Conservation (phyloP, 1,284 basidiomycete species). For the Takashimella tepidaria region DNA sequence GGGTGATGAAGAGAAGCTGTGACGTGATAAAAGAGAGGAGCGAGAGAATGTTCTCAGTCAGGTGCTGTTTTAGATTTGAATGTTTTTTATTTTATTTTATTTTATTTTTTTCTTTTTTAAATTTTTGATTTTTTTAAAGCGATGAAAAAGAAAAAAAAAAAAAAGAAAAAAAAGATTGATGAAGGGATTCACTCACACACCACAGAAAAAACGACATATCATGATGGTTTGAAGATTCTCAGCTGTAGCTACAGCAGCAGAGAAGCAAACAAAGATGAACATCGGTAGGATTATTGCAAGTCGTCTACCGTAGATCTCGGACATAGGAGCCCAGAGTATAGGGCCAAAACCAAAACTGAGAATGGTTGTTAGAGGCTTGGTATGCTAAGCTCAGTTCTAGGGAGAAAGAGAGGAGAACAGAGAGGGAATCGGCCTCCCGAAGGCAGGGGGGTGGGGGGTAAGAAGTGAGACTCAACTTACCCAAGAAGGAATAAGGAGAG, state of each 20-base stretch:
- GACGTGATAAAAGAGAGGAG: conserved; percentile 32
- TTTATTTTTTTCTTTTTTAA: too few species aligned
- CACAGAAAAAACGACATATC: conserved; percentile 39
- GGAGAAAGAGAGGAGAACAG: not conserved
- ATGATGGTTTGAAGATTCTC: conserved; percentile 42
- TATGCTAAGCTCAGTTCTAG: not conserved
- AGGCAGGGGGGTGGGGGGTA: not conserved
- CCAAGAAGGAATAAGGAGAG: conserved; percentile 64
- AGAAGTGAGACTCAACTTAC: conserved; percentile 52
- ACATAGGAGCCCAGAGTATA: conserved; percentile 55
- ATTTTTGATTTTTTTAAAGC: too few species aligned
- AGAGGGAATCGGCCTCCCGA: too few species aligned
- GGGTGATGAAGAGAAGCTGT: conserved; percentile 19
- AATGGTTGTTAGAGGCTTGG: not conserved
- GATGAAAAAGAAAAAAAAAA: too few species aligned
- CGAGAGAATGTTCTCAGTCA: not conserved
- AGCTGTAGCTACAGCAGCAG: conserved; percentile 37
- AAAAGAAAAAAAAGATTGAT: too few species aligned
- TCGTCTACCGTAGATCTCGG: conserved; percentile 52
- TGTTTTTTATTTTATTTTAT: too few species aligned
- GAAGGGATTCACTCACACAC: conserved; percentile 14
- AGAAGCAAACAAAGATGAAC: conserved; percentile 25
- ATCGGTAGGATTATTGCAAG: conserved; percentile 17
- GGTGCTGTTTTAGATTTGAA: too few species aligned
- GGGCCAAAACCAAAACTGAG: conserved; percentile 51